Conservation (phyloP, 1,284 basidiomycete species). For the Bondarzewia mesenterica region DNA sequence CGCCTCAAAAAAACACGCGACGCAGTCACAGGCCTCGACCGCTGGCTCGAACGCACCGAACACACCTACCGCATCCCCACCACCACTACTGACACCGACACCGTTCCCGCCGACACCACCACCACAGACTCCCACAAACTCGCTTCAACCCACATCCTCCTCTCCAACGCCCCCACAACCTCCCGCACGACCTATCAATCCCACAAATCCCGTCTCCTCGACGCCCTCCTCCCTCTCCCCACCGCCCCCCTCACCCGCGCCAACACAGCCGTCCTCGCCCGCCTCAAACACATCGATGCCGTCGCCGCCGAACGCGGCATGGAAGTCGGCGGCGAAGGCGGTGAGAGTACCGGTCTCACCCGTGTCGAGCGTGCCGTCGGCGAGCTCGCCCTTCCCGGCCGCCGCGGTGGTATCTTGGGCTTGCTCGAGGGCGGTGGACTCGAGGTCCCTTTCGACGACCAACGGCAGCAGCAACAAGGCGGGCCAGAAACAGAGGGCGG, state of each 20-base stretch:
- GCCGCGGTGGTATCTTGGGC: conserved; percentile 30
- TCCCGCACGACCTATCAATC: conserved; percentile 31
- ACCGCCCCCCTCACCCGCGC: conserved; percentile 23
- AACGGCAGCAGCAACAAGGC: too few relatives aligned
- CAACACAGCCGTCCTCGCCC: conserved; percentile 38
- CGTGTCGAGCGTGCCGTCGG: conserved; percentile 41
- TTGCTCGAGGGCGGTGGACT: conserved; percentile 37
- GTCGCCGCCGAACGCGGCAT: conserved; percentile 32
- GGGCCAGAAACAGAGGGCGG: neutral
- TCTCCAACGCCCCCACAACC: conserved; percentile 26
- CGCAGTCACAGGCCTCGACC: conserved; percentile 40
- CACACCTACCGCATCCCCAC: neutral
- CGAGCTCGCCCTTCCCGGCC: conserved; percentile 19
- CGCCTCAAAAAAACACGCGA: conserved; percentile 45
- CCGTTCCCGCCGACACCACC: neutral
- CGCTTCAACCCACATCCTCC: conserved; percentile 26
- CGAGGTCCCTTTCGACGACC: neutral
- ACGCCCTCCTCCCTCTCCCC: conserved; percentile 11
- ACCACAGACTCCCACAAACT: conserved; percentile 2
- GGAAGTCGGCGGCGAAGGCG: conserved; percentile 34
- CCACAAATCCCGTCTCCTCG: conserved; percentile 34
- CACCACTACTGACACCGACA: neutral
- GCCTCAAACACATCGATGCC: conserved; percentile 45
- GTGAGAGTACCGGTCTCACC: conserved; percentile 36
- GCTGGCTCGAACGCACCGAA: conserved; percentile 37